Evolutionary conservation across 176 grass and related monocot species (phyloP).

Genomic region (Eleusine indica): DNA sequence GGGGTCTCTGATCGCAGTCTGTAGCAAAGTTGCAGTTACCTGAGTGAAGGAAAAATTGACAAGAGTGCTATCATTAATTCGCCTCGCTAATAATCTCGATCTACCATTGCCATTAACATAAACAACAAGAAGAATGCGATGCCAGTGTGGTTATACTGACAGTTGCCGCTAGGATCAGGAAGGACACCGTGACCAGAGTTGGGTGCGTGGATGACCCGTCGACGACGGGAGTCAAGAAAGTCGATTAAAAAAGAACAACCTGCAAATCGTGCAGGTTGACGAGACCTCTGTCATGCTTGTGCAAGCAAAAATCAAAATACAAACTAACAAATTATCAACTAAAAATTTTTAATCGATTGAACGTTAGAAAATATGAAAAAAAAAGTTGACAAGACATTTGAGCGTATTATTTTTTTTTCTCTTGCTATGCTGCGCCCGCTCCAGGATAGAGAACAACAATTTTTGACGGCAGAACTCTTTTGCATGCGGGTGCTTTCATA

Average conservation of each 20-base stretch:
- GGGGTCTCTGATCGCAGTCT: slow-evolving; percentile 56
- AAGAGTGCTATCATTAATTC: background rate
- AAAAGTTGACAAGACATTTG: too few relatives aligned
- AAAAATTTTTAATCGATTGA: too few relatives aligned
- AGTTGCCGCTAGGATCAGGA: slow-evolving; percentile 39
- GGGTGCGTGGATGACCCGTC: slow-evolving; percentile 11
- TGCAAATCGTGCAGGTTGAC: too few relatives aligned
- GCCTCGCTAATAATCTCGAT: background rate
- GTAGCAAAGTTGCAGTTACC: slow-evolving; percentile 49
- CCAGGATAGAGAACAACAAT: too few relatives aligned
- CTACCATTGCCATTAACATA: background rate
- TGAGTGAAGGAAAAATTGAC: background rate
- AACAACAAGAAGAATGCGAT: background rate
- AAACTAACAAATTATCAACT: too few relatives aligned
- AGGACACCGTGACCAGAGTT: slow-evolving; percentile 2
- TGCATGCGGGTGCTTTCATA: too few relatives aligned
- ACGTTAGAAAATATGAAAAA: too few relatives aligned
- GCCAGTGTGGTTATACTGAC: slow-evolving; percentile 29
- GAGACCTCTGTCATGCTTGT: too few relatives aligned
- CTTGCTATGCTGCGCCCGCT: too few relatives aligned
- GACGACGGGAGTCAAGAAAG: slow-evolving; percentile 40
- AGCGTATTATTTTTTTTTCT: too few relatives aligned
- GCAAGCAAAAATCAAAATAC: too few relatives aligned
- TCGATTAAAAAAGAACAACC: slow-evolving; percentile 49
- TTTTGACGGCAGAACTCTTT: too few relatives aligned